These are phyloP conservation scores for Pseudogymnoascus sp. DNA, from an alignment of 2,329 filamentous ascomycete species.

Conservation along the genomic window DNA sequence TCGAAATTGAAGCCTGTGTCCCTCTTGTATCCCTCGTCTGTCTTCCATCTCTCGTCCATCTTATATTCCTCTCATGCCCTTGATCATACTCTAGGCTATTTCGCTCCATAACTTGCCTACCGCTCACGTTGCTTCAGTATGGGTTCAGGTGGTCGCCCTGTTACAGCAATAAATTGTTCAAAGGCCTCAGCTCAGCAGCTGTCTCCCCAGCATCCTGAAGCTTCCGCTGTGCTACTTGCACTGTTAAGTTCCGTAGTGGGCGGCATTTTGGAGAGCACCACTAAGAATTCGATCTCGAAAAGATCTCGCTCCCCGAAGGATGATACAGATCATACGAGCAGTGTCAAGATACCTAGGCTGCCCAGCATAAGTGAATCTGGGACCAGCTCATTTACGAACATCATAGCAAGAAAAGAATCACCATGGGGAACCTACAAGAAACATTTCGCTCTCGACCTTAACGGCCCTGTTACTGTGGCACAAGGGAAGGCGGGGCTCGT, in stretches of 20 bases:
- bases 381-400: background rate
- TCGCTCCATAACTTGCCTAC: no score
- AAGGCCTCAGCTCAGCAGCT: background rate
- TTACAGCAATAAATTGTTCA: background rate
- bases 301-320: background rate
- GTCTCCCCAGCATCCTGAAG: background rate
- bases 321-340: background rate
- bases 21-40: no score
- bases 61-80: no score
- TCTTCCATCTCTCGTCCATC: background rate
- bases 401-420: background rate
- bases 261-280: background rate
- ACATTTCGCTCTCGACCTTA: conserved; percentile 13
- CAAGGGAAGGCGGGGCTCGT: conserved; percentile 16
- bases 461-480: conserved; percentile 13
- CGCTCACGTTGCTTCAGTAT: background rate
- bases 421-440: conserved; percentile 17
- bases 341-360: background rate
- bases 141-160: background rate
- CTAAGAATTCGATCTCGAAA: background rate
- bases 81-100: no score
- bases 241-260: background rate
- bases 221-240: background rate
- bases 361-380: background rate
- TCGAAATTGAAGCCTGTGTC: background rate